These are phyloP conservation scores for Cyclocybe cylindracea DNA, from an alignment of 768 basidiomycete species.

Conservation along the genomic window DNA sequence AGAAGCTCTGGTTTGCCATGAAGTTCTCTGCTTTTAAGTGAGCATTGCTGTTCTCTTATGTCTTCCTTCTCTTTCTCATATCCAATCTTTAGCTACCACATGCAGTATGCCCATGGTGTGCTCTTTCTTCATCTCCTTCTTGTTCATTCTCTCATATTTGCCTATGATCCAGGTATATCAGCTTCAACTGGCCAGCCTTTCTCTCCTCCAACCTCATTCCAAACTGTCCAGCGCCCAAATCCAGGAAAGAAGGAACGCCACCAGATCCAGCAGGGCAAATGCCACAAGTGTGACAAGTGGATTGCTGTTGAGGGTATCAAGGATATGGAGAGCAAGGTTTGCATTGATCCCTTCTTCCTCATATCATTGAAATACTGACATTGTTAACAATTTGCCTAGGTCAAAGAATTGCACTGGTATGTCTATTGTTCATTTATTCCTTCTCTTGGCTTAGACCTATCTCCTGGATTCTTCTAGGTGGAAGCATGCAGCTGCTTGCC, in stretches of 20 bases:
- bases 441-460: not conserved
- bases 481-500: slow-evolving; percentile 84
- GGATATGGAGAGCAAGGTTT: slow-evolving; percentile 70
- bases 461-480: slow-evolving; percentile 46
- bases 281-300: slow-evolving; percentile 79
- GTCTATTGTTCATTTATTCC: slow-evolving; percentile 17
- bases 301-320: slow-evolving; percentile 73
- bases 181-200: slow-evolving; percentile 69
- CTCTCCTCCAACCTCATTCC: slow-evolving; percentile 73
- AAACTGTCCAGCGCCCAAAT: slow-evolving; percentile 42
- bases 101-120: slow-evolving; percentile 80
- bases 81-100: slow-evolving; percentile 60
- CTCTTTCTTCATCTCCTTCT: not conserved
- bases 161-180: slow-evolving; percentile 57
- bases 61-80: not conserved
- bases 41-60: slow-evolving; percentile 34
- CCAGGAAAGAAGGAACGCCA: slow-evolving; percentile 61
- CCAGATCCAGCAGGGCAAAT: slow-evolving; percentile 67
- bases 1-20: slow-evolving; percentile 71
- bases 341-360: slow-evolving; percentile 4
- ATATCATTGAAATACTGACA: not conserved
- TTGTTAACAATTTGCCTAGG: slow-evolving; percentile 33
- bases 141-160: slow-evolving; percentile 1
- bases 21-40: slow-evolving; percentile 86
- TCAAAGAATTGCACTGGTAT: slow-evolving; percentile 77